A percentile compares a stretch with the other conserved stretches of the same genome.
These are phyloP conservation scores for Chrysanthemum makinoi DNA, from an alignment of 129 eudicot genomes.

Conservation along the genomic window DNA sequence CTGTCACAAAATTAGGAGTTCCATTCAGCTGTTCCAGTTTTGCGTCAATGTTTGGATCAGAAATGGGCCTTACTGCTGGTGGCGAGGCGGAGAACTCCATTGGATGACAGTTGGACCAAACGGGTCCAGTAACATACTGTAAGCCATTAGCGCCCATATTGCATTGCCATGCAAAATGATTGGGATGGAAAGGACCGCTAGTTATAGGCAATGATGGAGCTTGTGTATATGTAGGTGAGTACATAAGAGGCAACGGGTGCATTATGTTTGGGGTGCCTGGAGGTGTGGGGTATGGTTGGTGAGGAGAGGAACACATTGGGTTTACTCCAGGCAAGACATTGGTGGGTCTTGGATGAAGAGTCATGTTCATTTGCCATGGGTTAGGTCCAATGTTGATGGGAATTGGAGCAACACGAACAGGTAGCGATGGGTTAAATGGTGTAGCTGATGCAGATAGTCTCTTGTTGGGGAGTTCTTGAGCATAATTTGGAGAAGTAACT, in stretches of 20 bases:
- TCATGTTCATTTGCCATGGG: constrained; percentile 91
- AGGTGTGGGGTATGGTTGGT: constrained; percentile 83
- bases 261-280: constrained; percentile 91
- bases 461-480: constrained; percentile 54
- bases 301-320: constrained; percentile 77
- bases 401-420: constrained; percentile 59
- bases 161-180: constrained; percentile 82
- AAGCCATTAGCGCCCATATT: constrained; percentile 56
- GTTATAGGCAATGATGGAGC: constrained; percentile 66
- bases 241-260: constrained; percentile 75
- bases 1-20: constrained; percentile 39
- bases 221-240: constrained; percentile 87
- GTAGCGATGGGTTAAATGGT: constrained; percentile 76
- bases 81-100: constrained; percentile 72
- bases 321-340: constrained; percentile 30
- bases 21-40: constrained; percentile 37
- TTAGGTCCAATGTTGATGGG: constrained; percentile 66
- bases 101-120: constrained; percentile 82
- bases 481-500: constrained; percentile 37
- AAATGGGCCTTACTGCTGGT: constrained; percentile 62
- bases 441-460: constrained; percentile 91
- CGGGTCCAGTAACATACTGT: constrained; percentile 68
- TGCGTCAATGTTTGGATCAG: constrained; percentile 42
- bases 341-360: constrained; percentile 74
- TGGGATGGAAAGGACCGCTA: constrained; percentile 66